These are phyloP conservation scores for Acmispon strigosus DNA, from an alignment of 306 rosid species.

Conservation along the genomic window DNA sequence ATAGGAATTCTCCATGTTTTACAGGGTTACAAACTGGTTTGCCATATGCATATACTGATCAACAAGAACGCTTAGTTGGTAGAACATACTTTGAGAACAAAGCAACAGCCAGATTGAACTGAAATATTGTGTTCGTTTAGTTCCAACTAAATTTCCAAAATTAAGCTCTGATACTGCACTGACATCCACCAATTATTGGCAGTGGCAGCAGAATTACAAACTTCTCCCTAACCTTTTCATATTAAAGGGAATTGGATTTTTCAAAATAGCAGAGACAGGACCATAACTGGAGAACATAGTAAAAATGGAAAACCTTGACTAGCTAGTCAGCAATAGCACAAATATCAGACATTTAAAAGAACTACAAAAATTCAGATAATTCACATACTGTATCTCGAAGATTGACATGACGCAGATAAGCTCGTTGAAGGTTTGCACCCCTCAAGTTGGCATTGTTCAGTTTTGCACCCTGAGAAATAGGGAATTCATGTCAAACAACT, in stretches of 20 bases:
- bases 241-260: neutral
- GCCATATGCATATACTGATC: neutral
- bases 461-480: constrained; percentile 67
- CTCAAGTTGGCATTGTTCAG: constrained; percentile 68
- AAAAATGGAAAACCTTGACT: neutral
- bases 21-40: neutral
- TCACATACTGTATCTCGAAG: constrained; percentile 70
- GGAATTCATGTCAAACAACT: constrained; percentile 11
- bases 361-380: neutral
- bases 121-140: neutral
- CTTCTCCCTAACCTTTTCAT: neutral
- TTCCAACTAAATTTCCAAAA: neutral
- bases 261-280: neutral
- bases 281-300: neutral
- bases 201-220: neutral
- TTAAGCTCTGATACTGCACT: neutral
- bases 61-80: neutral
- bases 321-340: neutral
- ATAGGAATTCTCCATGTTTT: neutral
- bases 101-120: neutral
- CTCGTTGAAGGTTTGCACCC: constrained; percentile 90
- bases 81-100: neutral
- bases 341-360: neutral
- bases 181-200: neutral
- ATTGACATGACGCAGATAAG: constrained; percentile 74